A percentile compares a stretch with the other conserved stretches of the same genome.
phyloP scores from a whole-genome alignment of 305 asterid genomes.

The Solanum hybrid region DNA sequence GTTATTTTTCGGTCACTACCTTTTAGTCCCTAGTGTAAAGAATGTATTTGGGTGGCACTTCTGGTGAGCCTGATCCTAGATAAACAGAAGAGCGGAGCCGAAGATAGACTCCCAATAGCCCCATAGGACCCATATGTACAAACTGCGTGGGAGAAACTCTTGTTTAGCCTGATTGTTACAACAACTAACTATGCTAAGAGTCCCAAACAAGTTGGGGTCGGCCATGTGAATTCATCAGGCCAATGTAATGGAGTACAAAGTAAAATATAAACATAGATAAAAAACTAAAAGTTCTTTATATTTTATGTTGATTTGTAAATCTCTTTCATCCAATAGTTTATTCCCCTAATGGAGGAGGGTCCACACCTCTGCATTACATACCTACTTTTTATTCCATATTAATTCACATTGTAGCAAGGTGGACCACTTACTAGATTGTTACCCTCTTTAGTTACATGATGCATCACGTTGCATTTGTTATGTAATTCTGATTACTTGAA shows the following conservation, averaged over 20 bases:
- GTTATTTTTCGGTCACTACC: slow-evolving; percentile 23
- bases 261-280: not conserved
- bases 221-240: not conserved
- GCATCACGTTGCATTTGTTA: not conserved
- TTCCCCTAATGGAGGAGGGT: slow-evolving; percentile 31
- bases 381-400: slow-evolving; percentile 44
- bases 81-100: slow-evolving; percentile 12
- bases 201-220: not conserved
- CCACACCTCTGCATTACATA: slow-evolving; percentile 34
- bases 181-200: not conserved
- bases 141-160: not conserved
- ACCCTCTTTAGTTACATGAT: not conserved
- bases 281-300: not conserved
- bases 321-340: not conserved
- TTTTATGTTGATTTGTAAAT: not conserved
- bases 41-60: slow-evolving; percentile 34
- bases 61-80: slow-evolving; percentile 28
- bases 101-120: not conserved
- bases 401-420: slow-evolving; percentile 25
- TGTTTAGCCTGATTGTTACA: not conserved
- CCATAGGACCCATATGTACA: not conserved
- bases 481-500: not conserved
- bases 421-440: slow-evolving; percentile 27
- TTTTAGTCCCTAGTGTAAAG: slow-evolving; percentile 20
- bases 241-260: not conserved